Conservation (phyloP, 1,284 basidiomycete species). For the Ceratobasidium sp. region DNA sequence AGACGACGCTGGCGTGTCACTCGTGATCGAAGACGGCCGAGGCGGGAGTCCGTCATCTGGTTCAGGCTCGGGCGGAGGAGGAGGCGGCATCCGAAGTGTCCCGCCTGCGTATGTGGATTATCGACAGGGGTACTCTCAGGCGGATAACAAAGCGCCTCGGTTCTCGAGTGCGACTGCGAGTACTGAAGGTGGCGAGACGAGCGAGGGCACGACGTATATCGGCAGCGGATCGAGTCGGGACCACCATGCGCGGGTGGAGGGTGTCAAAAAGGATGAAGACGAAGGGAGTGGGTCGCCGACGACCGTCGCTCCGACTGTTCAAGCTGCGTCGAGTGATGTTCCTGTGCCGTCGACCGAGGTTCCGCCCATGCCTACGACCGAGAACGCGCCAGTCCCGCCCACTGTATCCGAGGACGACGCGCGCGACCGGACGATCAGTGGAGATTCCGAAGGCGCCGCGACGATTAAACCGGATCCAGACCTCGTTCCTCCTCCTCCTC, state of each 20-base stretch:
- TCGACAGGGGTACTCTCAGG: slow-evolving; percentile 1
- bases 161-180: slow-evolving; percentile 3
- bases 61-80: neutral
- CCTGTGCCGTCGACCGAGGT: neutral
- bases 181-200: neutral
- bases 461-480: slow-evolving; percentile 9
- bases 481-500: neutral
- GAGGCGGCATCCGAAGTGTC: slow-evolving; percentile 1
- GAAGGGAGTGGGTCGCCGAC: neutral
- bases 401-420: neutral
- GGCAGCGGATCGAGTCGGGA: neutral
- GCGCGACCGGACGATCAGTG: slow-evolving; percentile 16
- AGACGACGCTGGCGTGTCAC: slow-evolving; percentile 27
- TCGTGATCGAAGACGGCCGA: slow-evolving; percentile 25
- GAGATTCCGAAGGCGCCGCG: slow-evolving; percentile 22
- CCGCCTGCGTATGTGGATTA: slow-evolving; percentile 37
- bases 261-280: neutral
- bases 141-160: neutral
- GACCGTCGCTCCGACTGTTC: neutral
- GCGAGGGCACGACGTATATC: slow-evolving; percentile 19
- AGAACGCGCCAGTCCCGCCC: neutral
- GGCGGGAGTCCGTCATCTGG: neutral
- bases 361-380: neutral
- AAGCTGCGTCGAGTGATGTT: neutral
- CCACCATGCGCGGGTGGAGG: neutral